Base-by-base conservation (phyloP, 345 rosid species). In the Pistacia atlantica region DNA sequence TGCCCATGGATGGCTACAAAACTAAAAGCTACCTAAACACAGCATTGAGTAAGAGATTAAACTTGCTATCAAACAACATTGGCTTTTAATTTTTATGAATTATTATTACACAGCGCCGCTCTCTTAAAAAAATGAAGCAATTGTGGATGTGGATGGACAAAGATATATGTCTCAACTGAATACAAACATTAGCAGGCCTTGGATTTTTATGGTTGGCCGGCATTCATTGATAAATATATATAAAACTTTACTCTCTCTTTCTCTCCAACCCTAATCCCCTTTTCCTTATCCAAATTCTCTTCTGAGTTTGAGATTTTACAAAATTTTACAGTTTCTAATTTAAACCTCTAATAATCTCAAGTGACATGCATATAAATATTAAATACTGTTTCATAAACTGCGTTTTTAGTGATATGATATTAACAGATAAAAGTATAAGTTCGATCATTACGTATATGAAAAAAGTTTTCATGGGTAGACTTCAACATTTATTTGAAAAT, bases 181-280 rank as follows among this genome's bases (percentile, higher is more conserved):
- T 22, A 54, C 69, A 61, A 45, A 45, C 75, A 54, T 49, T 20
- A 62, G 82, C 82, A 78, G 77, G 77, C 64, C 79, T 60, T 25
- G 67, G 77, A 71, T 60, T 62, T 42, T 52, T 75, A n/a, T 54
- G 33, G 5, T 55, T 72, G 79, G 79, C 79, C 71, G 79, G 73
- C 65, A 31, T 77, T 4, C 57, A 48, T 31, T 25, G 2, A 33
- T 14, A 14, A 10, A 14, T 62, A 35, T 31, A 31, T 9, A 33
- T 8, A 31, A 13, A 35, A 4, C 48, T 62, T 38, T 25, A 35
- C 22, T 74, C 37, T 68, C 62, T 68, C 61, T 65, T 22, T 42
- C 22, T 68, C 45, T 9, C 6, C 51, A 62, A n/a, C 52, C 38
- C 69, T 61, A 51, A 56, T 14, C 11, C 28, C 16, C 3, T 75